Evolutionary conservation across 169 alveolate species (phyloP).

Genomic region (Plasmodium sp.): DNA sequence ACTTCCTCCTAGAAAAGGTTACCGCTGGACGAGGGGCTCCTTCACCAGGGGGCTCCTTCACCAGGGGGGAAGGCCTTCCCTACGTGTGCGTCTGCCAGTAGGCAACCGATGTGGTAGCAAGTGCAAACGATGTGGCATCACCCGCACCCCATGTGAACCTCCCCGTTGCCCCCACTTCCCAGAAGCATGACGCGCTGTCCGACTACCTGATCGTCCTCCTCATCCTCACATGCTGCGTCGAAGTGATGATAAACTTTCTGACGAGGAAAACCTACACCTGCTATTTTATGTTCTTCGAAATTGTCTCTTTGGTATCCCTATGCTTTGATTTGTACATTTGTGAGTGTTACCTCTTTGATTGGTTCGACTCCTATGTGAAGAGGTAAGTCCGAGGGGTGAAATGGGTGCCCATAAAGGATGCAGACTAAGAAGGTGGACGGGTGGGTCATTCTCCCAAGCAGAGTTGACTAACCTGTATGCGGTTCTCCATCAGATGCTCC

Average conservation of each 20-base stretch:
- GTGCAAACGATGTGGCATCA: not conserved
- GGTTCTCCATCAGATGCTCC: not conserved
- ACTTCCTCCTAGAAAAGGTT: constrained; percentile 33
- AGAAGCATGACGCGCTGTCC: constrained; percentile 23
- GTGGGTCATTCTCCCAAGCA: not conserved
- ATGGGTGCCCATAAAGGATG: not conserved
- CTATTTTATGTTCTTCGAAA: constrained; percentile 46
- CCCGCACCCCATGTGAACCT: not conserved
- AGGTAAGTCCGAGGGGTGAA: not conserved
- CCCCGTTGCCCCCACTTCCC: not conserved
- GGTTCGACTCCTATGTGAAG: constrained; percentile 4
- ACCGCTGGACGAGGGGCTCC: not conserved
- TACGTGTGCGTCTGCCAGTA: not conserved
- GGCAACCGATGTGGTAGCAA: not conserved
- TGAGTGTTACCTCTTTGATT: constrained; percentile 31
- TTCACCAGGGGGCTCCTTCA: not conserved
- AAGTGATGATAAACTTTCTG: not conserved
- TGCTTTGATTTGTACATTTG: constrained; percentile 20
- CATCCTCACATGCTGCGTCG: not conserved
- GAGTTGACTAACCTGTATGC: too few species aligned
- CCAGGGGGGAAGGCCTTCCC: not conserved
- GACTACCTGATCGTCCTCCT: constrained; percentile 11
- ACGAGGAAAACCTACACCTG: constrained; percentile 1
- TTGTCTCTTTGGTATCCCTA: constrained; percentile 9
- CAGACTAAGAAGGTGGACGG: not conserved